These are phyloP conservation scores for Marchantia paleacea DNA, from an alignment of 225 moss, liverwort and hornwort species.

Conservation along the genomic window DNA sequence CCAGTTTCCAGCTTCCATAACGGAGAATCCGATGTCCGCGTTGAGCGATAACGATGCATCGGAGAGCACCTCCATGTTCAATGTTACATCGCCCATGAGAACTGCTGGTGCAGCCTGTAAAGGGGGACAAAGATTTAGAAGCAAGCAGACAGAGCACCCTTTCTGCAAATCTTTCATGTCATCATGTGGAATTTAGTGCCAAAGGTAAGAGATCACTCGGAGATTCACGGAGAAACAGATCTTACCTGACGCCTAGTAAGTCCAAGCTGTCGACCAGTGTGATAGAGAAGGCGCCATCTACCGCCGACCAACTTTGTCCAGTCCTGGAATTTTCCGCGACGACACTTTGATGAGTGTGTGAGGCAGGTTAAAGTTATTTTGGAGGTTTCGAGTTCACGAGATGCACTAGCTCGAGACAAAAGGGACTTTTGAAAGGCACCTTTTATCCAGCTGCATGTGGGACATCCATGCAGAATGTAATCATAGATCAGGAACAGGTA, in stretches of 20 bases:
- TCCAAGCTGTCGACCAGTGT: slow-evolving; percentile 47
- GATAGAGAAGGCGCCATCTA: slow-evolving; percentile 48
- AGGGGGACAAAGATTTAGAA: not conserved
- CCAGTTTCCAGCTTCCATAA: slow-evolving; percentile 37
- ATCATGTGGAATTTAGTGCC: not conserved
- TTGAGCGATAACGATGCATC: slow-evolving; percentile 25
- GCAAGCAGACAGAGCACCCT: not conserved
- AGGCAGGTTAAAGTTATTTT: not conserved
- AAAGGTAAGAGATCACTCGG: not conserved
- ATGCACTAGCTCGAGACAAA: not conserved
- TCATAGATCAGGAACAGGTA: not conserved
- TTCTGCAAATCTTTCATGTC: not conserved
- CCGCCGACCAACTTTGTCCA: slow-evolving; percentile 39
- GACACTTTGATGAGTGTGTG: not conserved
- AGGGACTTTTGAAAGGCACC: not conserved
- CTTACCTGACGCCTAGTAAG: slow-evolving; percentile 44
- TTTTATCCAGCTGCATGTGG: not conserved
- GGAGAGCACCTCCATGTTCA: slow-evolving; percentile 23
- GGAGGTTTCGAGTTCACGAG: not conserved
- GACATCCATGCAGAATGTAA: no score
- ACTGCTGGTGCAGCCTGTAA: slow-evolving; percentile 43
- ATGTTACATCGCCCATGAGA: slow-evolving; percentile 31
- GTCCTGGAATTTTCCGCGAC: slow-evolving; percentile 22
- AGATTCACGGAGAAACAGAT: not conserved
- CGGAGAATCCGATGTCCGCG: slow-evolving; percentile 38